These are phyloP conservation scores for Aspergillus bertholletiae DNA, from an alignment of 495 filamentous ascomycete species.

Conservation along the genomic window DNA sequence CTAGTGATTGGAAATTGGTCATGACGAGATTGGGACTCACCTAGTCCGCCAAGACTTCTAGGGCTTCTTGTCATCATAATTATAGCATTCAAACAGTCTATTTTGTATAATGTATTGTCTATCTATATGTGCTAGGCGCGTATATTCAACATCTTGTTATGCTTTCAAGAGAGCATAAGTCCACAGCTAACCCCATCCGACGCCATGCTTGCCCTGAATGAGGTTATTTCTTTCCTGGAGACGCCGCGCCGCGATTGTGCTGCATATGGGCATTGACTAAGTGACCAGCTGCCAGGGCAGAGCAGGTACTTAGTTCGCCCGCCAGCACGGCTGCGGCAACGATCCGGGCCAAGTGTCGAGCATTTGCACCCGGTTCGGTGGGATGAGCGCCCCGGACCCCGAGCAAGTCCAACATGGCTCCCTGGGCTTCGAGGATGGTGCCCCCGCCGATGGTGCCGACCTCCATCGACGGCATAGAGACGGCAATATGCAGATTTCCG, in stretches of 20 bases:
- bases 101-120: no score
- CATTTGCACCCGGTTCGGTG: constrained; percentile 85
- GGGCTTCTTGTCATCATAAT: no score
- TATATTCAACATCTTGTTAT: no score
- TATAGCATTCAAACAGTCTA: no score
- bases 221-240: no score
- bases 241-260: constrained; percentile 70
- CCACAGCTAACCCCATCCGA: no score
- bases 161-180: no score
- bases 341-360: constrained; percentile 82
- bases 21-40: no score
- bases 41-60: no score
- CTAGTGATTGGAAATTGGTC: no score
- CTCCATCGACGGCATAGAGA: constrained; percentile 96
- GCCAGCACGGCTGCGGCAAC: constrained; percentile 86
- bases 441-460: constrained; percentile 96
- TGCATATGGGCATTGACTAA: constrained; percentile 92
- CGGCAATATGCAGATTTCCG: constrained; percentile 88
- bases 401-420: constrained; percentile 93
- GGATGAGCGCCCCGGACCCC: constrained; percentile 88
- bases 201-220: no score
- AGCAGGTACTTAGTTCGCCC: constrained; percentile 84
- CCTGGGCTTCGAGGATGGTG: constrained; percentile 92
- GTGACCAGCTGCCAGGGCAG: constrained; percentile 89
- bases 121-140: no score